Evolutionary conservation across 805 yeast species (phyloP).

Genomic region (Aciculoconidium aculeatum): DNA sequence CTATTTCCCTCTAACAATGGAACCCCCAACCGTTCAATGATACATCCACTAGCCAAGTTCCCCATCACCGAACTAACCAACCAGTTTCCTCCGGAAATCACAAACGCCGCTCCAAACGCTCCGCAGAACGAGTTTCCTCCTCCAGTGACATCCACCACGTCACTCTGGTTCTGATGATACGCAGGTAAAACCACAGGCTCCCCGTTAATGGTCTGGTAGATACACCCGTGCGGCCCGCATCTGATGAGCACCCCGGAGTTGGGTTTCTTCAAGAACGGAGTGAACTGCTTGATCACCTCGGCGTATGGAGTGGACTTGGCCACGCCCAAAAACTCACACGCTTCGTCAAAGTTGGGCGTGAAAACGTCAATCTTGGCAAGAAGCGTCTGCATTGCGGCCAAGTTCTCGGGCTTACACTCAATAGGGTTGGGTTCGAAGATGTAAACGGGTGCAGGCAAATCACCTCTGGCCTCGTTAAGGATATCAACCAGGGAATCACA

Average conservation of each 20-base stretch:
- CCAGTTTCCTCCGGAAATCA: constrained; percentile 43
- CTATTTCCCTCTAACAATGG: constrained; percentile 18
- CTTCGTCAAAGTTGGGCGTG: constrained; percentile 85
- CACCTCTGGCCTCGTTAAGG: constrained; percentile 13
- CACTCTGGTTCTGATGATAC: constrained; percentile 47
- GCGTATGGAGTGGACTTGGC: constrained; percentile 10
- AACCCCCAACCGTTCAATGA: constrained; percentile 77
- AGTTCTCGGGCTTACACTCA: constrained; percentile 50
- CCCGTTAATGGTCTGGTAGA: constrained; percentile 29
- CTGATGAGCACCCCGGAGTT: constrained; percentile 56
- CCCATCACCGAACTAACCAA: constrained; percentile 58
- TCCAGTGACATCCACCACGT: constrained; percentile 39
- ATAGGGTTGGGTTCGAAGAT: constrained; percentile 90
- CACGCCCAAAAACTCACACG: constrained; percentile 54
- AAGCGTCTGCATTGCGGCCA: constrained; percentile 23
- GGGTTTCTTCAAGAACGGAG: constrained; percentile 32
- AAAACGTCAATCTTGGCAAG: constrained; percentile 50
- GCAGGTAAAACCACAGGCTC: constrained; percentile 56
- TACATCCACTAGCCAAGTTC: constrained; percentile 70
- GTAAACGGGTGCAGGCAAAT: constrained; percentile 30
- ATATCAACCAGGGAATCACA: constrained; percentile 43
- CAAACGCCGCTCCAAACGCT: constrained; percentile 47
- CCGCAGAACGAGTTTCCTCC: constrained; percentile 44
- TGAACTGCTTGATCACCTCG: constrained; percentile 35
- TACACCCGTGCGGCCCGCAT: constrained; percentile 73